A percentile compares a stretch with the other conserved stretches of the same genome.
phyloP scores from a whole-genome alignment of 495 filamentous ascomycete species.

The Beverwykella pulmonaria region DNA sequence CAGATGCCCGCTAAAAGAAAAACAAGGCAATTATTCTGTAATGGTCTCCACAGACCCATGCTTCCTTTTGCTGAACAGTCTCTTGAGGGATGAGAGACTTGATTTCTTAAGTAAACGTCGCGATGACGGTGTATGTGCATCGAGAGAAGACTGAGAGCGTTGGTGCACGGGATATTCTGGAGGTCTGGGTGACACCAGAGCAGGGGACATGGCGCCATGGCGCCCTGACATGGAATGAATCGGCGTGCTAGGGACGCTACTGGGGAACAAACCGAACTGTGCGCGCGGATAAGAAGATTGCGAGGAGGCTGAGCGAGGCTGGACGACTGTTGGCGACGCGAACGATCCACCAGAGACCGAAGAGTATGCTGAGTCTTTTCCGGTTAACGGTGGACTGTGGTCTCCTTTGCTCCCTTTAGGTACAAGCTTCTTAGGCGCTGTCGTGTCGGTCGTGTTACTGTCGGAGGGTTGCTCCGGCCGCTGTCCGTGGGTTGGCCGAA shows the following conservation, averaged over 20 bases:
- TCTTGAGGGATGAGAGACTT: slow-evolving; percentile 31
- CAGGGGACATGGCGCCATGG: slow-evolving; percentile 28
- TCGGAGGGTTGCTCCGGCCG: slow-evolving; percentile 3
- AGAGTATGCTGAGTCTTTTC: slow-evolving; percentile 39
- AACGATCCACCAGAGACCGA: slow-evolving; percentile 36
- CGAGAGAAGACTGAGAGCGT: slow-evolving; percentile 29
- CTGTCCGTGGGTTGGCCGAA: neutral
- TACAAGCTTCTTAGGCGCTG: neutral
- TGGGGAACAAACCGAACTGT: slow-evolving; percentile 35
- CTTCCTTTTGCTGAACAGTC: slow-evolving; percentile 33
- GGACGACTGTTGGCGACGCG: slow-evolving; percentile 25
- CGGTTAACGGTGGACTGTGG: slow-evolving; percentile 33
- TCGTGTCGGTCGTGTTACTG: slow-evolving; percentile 10
- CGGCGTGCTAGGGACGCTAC: slow-evolving; percentile 33
- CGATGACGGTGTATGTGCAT: slow-evolving; percentile 17
- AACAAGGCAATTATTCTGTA: slow-evolving; percentile 16
- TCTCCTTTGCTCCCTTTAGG: slow-evolving; percentile 15
- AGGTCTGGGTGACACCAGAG: slow-evolving; percentile 8
- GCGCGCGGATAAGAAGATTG: slow-evolving; percentile 29
- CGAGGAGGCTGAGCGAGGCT: slow-evolving; percentile 27
- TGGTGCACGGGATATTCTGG: slow-evolving; percentile 9
- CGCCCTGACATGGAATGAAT: slow-evolving; percentile 28
- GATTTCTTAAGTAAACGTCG: slow-evolving; percentile 30
- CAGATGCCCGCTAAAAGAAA: slow-evolving; percentile 23
- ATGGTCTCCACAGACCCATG: slow-evolving; percentile 30